Evolutionary conservation across 176 grass and related monocot genomes (phyloP).

Genomic region (Microstegium vimineum): DNA sequence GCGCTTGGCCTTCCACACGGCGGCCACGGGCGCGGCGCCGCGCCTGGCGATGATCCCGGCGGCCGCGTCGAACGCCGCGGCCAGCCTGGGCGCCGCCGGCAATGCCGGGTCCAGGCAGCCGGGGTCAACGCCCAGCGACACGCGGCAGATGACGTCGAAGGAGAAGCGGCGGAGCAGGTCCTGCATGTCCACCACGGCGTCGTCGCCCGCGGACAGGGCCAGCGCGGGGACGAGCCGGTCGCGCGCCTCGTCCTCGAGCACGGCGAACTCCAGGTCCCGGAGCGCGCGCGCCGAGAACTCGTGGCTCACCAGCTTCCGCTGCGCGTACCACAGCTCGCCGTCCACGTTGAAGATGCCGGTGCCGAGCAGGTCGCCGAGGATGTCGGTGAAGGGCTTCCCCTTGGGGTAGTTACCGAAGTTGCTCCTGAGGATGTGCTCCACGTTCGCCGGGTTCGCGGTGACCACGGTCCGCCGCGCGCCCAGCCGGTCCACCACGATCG

Average conservation of each 20-base stretch:
- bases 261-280: constrained; percentile 48
- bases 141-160: constrained; percentile 76
- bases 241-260: constrained; percentile 52
- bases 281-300: constrained; percentile 80
- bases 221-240: constrained; percentile 56
- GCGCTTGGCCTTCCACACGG: constrained; percentile 80
- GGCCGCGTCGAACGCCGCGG: constrained; percentile 66
- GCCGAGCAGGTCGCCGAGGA: constrained; percentile 89
- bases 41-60: constrained; percentile 64
- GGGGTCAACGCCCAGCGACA: constrained; percentile 73
- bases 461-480: constrained; percentile 71
- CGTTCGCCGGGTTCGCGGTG: constrained; percentile 72
- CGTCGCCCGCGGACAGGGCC: constrained; percentile 14
- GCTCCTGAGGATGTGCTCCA: constrained; percentile 68
- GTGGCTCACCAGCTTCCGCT: constrained; percentile 91
- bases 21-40: constrained; percentile 64
- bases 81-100: constrained; percentile 40
- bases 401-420: constrained; percentile 94
- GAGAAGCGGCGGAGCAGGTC: constrained; percentile 73
- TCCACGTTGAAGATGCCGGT: constrained; percentile 93
- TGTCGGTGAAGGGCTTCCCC: constrained; percentile 76
- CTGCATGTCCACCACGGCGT: constrained; percentile 60
- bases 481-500: constrained; percentile 60
- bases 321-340: constrained; percentile 68
- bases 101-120: constrained; percentile 49